Base-by-base conservation (phyloP, 345 rosid genomes). In the Anastatica hierochuntica region DNA sequence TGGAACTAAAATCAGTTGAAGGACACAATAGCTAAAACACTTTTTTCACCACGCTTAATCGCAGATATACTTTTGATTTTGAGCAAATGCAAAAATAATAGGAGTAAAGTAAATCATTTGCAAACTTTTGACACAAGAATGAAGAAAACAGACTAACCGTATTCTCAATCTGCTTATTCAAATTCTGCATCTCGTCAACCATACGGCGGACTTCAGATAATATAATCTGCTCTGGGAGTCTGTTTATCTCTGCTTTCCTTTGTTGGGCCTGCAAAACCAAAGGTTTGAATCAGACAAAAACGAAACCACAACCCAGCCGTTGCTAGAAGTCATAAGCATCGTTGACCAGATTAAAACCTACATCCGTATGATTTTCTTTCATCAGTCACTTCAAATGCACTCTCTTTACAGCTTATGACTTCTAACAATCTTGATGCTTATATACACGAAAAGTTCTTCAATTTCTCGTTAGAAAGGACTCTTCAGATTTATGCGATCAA, bases 161-260 rank as follows among this genome's bases (percentile, higher is more conserved):
- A 64, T 85, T 88, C 53, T 92, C 98, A 33, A 92, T 80, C 73
- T 66, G 80, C 70, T 58, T 80, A 70, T 88, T 92, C 44, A 92
- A 61, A 48, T 56, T 62, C 66, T 83, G 90, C 96, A 92, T 92
- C 70, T 88, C 79, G 63, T 85, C 88, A 36, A 92, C 98, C 98
- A 92, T 79, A 0, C 70, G 78, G 10, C 90, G 95, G 62, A 92
- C 86, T 75, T 85, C 96, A 24, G 77, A 35, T 41, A 92, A 67
- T 51, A 92, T 70, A 62, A 68, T 52, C 72, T 78, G 85, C 72
- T 92, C 98, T 17, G 97, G 98, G 38, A 81, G 62, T 72, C 64
- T 85, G 63, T 79, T 81, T 67, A 88, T 39, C 34, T 85, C 82
- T 39, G 56, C 71, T 74, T 79, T 88, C 74, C 58, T 71, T 66